Percentiles rank a stretch among this genome's conserved stretches.
Evolutionary conservation across 148 eudicot species (phyloP).

Genomic region (Rhododendron henanense): DNA sequence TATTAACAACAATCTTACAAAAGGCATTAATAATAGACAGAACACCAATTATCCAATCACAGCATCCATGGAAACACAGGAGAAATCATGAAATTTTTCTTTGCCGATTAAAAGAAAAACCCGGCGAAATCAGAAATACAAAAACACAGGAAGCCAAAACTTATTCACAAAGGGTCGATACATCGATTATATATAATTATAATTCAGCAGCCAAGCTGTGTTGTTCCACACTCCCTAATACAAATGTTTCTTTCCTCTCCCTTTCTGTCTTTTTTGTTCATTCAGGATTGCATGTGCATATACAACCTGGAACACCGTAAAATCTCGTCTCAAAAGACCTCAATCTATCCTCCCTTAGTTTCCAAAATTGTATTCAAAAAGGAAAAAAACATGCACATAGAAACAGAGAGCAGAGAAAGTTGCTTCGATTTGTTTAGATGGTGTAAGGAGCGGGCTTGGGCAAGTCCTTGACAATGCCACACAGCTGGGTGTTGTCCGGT

Average conservation of each 20-base stretch:
- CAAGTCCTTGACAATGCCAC: slow-evolving; percentile 42
- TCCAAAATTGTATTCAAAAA: neutral
- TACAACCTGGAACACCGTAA: neutral
- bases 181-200: neutral
- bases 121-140: too few relatives aligned
- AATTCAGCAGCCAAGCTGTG: neutral
- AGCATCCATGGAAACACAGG: too few relatives aligned
- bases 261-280: neutral
- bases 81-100: too few relatives aligned
- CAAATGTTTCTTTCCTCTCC: neutral
- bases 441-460: slow-evolving; percentile 37
- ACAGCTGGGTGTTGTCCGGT: slow-evolving; percentile 22
- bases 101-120: too few relatives aligned
- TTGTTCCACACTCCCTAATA: neutral
- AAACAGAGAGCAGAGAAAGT: neutral
- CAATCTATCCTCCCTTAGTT: neutral
- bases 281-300: neutral
- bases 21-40: too few relatives aligned
- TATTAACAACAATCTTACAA: too few relatives aligned
- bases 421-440: neutral
- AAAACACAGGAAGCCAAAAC: too few relatives aligned
- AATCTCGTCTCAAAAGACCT: neutral
- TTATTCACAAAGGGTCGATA: neutral
- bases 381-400: neutral
- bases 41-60: too few relatives aligned